These are phyloP conservation scores for Primulina huaijiensis DNA, from an alignment of 257 asterid species.

Conservation along the genomic window DNA sequence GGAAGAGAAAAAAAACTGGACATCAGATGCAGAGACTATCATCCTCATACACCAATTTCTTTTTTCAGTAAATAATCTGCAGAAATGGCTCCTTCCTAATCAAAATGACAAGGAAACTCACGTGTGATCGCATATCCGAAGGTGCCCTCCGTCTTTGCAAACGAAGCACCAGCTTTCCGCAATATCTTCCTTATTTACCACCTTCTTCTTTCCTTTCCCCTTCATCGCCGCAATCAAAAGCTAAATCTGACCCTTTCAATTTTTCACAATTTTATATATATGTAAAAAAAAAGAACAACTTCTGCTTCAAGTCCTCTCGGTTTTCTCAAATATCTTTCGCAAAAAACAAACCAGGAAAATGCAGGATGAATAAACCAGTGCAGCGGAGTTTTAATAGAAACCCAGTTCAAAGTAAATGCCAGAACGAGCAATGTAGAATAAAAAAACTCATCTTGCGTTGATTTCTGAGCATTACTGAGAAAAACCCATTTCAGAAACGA, in stretches of 20 bases:
- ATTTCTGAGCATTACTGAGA: not conserved
- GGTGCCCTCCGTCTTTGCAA: not conserved
- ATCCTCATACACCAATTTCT: too few relatives aligned
- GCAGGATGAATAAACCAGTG: not conserved
- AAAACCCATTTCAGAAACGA: not conserved
- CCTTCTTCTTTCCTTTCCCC: not conserved
- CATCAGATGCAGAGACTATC: not conserved
- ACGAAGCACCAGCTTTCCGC: constrained; percentile 1
- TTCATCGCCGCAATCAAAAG: not conserved
- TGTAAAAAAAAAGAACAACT: too few relatives aligned
- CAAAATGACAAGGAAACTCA: not conserved
- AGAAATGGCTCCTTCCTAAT: not conserved
- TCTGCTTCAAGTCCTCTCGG: not conserved
- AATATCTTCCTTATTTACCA: not conserved
- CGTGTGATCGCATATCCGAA: not conserved
- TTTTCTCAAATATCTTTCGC: not conserved
- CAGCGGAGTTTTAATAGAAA: not conserved
- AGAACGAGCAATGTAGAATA: too few relatives aligned
- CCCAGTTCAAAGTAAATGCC: not conserved
- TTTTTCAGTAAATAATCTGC: not conserved
- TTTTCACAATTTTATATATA: not conserved
- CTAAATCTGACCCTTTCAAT: not conserved
- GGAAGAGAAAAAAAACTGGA: not conserved
- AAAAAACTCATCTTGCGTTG: not conserved
- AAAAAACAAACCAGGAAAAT: not conserved